Percentiles rank a stretch among this genome's conserved stretches.
phyloP scores from a whole-genome alignment of 2,329 filamentous ascomycete genomes.

The Tricladium varicosporioides region DNA sequence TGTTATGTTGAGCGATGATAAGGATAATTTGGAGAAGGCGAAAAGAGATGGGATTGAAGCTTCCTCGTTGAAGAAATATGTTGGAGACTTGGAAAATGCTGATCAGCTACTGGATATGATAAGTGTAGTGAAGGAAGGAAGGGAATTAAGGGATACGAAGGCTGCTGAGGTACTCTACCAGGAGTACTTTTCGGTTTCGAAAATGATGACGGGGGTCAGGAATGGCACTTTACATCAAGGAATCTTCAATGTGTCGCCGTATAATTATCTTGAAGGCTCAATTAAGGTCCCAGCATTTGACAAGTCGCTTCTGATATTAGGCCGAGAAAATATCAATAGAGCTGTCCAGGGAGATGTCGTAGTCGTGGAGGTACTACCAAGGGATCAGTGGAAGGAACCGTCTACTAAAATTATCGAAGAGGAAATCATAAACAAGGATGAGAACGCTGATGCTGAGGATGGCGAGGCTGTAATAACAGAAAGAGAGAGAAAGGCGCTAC shows the following conservation, averaged over 20 bases:
- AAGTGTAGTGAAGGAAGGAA: conserved; percentile 70
- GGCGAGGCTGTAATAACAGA: conserved; percentile 78
- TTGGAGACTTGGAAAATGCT: conserved; percentile 78
- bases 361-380: conserved; percentile 87
- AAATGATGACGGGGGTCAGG: conserved; percentile 91
- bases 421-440: conserved; percentile 85
- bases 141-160: conserved; percentile 62
- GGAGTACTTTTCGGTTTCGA: conserved; percentile 85
- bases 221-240: conserved; percentile 88
- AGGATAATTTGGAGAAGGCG: conserved; percentile 80
- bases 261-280: conserved; percentile 95
- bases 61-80: conserved; percentile 71
- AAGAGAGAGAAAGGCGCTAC: conserved; percentile 79
- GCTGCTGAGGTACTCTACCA: conserved; percentile 72
- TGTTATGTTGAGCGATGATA: conserved; percentile 93
- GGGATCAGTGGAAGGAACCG: conserved; percentile 95
- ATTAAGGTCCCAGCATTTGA: conserved; percentile 89
- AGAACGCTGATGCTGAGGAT: conserved; percentile 85
- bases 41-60: conserved; percentile 71
- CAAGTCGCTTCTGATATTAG: conserved; percentile 82
- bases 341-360: conserved; percentile 90
- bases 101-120: conserved; percentile 92
- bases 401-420: conserved; percentile 96
- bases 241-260: conserved; percentile 92
- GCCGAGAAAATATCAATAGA: conserved; percentile 93